A percentile compares a stretch with the other conserved stretches of the same genome.
Conservation (phyloP, 106 monocot genomes). For the Apostasia shenzhenica region DNA sequence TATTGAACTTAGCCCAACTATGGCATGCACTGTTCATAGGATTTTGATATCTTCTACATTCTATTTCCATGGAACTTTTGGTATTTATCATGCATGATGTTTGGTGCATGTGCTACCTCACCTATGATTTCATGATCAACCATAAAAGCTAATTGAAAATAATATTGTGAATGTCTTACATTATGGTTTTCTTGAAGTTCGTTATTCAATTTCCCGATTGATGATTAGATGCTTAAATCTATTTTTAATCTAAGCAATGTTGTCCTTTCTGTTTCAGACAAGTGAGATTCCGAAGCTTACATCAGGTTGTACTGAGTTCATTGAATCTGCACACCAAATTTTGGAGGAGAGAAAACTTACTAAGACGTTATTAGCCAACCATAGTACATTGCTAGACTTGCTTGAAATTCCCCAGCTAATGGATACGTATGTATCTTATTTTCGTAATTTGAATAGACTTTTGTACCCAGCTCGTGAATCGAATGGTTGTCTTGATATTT, state of each 20-base stretch:
- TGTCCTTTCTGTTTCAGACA: conserved; percentile 39
- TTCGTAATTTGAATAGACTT: not conserved
- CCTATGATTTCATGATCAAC: no score
- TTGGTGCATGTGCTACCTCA: no score
- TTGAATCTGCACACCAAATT: conserved; percentile 90
- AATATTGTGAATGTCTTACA: no score
- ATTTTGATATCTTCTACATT: no score
- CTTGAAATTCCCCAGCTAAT: conserved; percentile 98
- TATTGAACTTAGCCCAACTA: no score
- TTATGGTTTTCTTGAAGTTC: no score
- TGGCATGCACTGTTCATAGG: no score
- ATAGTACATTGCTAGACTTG: conserved; percentile 84
- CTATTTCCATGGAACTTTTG: no score
- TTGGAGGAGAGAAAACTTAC: conserved; percentile 90
- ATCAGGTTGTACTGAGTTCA: conserved; percentile 80
- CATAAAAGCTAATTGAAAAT: no score
- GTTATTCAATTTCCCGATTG: no score
- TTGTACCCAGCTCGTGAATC: not conserved
- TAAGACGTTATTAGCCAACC: conserved; percentile 83
- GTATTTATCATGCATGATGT: no score
- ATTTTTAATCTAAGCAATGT: not conserved
- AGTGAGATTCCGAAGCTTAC: conserved; percentile 84
- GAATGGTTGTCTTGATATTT: conserved; percentile 1
- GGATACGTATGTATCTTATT: conserved; percentile 71
- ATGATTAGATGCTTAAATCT: no score